Percentiles rank a stretch among this genome's conserved stretches.
These are phyloP conservation scores for Oropetium thomaeum DNA, from an alignment of 176 grass and related monocot species.

Conservation along the genomic window DNA sequence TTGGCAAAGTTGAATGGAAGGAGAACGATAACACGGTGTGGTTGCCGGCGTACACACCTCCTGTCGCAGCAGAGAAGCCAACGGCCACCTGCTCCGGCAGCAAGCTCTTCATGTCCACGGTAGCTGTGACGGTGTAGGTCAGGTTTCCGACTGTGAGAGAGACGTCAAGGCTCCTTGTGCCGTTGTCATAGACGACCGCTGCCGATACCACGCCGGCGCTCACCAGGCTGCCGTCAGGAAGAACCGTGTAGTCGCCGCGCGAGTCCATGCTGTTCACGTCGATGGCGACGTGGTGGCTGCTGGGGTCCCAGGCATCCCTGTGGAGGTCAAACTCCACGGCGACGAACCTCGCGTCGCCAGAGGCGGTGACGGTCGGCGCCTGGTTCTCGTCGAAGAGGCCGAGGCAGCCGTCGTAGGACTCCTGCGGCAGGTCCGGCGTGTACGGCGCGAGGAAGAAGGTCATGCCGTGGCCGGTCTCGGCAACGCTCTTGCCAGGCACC, in stretches of 20 bases:
- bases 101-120: slow-evolving; percentile 27
- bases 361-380: not conserved
- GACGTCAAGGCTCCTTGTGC: slow-evolving; percentile 24
- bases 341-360: slow-evolving; percentile 22
- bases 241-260: not conserved
- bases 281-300: slow-evolving; percentile 41
- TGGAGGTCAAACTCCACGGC: slow-evolving; percentile 59
- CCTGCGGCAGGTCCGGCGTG: slow-evolving; percentile 20
- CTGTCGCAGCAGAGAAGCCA: slow-evolving; percentile 65
- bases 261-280: slow-evolving; percentile 47
- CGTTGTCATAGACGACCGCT: slow-evolving; percentile 29
- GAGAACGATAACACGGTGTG: slow-evolving; percentile 51
- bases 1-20: slow-evolving; percentile 50
- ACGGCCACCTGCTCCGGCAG: slow-evolving; percentile 36
- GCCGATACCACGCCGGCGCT: slow-evolving; percentile 27
- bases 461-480: slow-evolving; percentile 28
- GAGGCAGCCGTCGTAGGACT: slow-evolving; percentile 38
- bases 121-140: not conserved
- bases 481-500: not conserved
- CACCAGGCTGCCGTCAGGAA: slow-evolving; percentile 21
- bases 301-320: slow-evolving; percentile 29
- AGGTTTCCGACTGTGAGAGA: not conserved
- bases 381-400: slow-evolving; percentile 21
- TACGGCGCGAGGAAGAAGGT: slow-evolving; percentile 55
- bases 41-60: not conserved